phyloP scores from a whole-genome alignment of 352 stramenopile genomes.

The Aphanomyces invadans region DNA sequence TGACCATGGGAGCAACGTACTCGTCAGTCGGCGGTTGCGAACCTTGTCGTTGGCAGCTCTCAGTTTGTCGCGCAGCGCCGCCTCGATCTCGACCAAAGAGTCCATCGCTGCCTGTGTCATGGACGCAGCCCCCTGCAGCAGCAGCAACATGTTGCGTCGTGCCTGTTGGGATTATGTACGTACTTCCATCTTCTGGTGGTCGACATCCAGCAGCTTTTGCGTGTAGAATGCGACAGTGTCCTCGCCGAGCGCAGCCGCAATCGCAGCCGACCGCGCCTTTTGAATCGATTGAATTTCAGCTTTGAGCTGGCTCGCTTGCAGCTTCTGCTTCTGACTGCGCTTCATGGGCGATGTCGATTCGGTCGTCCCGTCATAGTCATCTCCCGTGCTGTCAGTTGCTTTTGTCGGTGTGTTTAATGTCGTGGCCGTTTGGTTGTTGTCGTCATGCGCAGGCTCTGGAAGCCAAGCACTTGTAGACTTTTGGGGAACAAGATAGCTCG shows the following conservation, averaged over 20 bases:
- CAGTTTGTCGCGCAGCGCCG: not conserved
- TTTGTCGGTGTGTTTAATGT: not conserved
- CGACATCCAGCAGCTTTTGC: not conserved
- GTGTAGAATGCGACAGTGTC: not conserved
- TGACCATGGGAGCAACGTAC: not conserved
- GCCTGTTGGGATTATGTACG: not conserved
- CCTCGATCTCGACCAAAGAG: not conserved
- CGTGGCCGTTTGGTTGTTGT: not conserved
- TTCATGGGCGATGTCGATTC: constrained; percentile 11
- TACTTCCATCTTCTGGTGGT: not conserved
- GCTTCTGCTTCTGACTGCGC: not conserved
- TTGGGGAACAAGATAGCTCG: too few relatives aligned
- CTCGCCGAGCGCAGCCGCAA: not conserved
- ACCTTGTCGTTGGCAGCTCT: not conserved
- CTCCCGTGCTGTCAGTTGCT: not conserved
- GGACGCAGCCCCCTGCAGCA: not conserved
- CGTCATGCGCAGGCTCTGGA: not conserved
- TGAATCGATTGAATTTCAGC: not conserved
- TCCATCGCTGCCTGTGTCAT: not conserved
- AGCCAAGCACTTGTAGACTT: not conserved
- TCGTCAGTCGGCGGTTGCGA: not conserved
- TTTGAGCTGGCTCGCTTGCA: not conserved
- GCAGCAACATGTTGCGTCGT: too few relatives aligned
- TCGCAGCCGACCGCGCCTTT: not conserved
- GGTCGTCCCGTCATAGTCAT: not conserved